Conservation (phyloP, 2,329 filamentous ascomycete genomes). For the Aspergillus brasiliensis region DNA sequence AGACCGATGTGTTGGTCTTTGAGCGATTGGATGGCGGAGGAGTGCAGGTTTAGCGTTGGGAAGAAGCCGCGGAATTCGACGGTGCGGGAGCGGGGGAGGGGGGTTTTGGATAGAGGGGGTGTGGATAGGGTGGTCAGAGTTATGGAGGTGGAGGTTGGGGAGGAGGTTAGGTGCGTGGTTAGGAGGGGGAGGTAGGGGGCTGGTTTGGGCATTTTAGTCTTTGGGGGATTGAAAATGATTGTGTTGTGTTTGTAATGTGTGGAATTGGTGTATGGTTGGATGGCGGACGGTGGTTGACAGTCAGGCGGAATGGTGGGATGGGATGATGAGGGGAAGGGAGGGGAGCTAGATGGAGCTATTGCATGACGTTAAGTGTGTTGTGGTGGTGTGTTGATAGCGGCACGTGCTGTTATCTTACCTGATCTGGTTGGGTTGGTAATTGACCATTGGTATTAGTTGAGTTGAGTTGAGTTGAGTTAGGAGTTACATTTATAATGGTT, state of each 20-base stretch:
- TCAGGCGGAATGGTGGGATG: background rate
- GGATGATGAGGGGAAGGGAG: background rate
- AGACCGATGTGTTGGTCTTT: conserved; percentile 36
- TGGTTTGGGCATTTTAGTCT: conserved; percentile 12
- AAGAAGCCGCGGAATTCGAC: conserved; percentile 88
- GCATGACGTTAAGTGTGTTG: background rate
- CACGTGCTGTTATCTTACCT: conserved; percentile 19
- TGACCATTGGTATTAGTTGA: background rate
- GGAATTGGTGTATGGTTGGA: background rate
- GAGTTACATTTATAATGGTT: no score
- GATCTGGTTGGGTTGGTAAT: conserved; percentile 16
- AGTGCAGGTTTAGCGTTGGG: conserved; percentile 65
- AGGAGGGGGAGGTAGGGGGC: conserved; percentile 36
- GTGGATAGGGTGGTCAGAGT: conserved; percentile 29
- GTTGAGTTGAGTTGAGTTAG: background rate
- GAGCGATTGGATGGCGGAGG: conserved; percentile 71
- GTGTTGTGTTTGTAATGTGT: background rate
- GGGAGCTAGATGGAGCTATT: background rate
- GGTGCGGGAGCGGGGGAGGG: conserved; percentile 50
- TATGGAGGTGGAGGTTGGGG: conserved; percentile 29
- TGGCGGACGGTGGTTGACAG: background rate
- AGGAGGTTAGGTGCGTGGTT: conserved; percentile 24
- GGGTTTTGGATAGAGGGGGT: conserved; percentile 16
- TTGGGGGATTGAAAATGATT: no score
- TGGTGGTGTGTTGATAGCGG: background rate